Evolutionary conservation across 2,329 filamentous ascomycete species (phyloP), one percentile per base, ranked within the genome.

Genomic region (Cladosporium halotolerans): DNA sequence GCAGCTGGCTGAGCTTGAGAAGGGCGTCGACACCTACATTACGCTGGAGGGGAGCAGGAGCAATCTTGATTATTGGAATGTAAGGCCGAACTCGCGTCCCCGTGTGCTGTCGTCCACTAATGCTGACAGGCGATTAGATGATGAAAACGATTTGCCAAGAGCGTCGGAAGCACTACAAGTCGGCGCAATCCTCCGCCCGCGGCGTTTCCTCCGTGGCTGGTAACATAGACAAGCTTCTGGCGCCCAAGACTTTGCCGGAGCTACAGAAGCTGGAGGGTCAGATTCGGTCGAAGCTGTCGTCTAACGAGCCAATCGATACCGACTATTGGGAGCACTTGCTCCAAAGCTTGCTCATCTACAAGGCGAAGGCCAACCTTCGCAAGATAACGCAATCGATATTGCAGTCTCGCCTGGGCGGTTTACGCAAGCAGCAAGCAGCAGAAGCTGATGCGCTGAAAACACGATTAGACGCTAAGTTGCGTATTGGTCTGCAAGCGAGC

Each of bases 321-420:
- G 93, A 99, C 71, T 99, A 97, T 69, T 99, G 93, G 93, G 89
- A 95, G 67, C 89, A 96, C 67, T 77, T 99, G 13, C 76, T 99
- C 57, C 84, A 85, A 60, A 95, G 85, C 66, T 75, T 99, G 58
- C 77, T 87, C 6, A 83, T 96, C 1, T 96, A 89, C 84, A 97
- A 97, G 73, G 89, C 93, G 33, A 90, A 88, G 68, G 89, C 90
- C 2, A 89, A 86, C 68, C 73, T 99, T 50, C 84, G 83, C 60
- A 84, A 82, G 57, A 84, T 96, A 13, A 91, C 85, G 60, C 83
- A 88, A 59, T 82, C 82, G 10, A 87, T 96, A 57, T 79, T 86
- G 57, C 81, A 83, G 53, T 84, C 81, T 60, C 82, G 88, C 32
- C 74, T 88, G 46, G 78, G 84, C 43, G 76, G 80, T 49, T 72